Evolutionary conservation across 371 early-diverging fungal species (phyloP), one percentile per base, ranked within the genome.

Genomic region (Mortierella sp.): DNA sequence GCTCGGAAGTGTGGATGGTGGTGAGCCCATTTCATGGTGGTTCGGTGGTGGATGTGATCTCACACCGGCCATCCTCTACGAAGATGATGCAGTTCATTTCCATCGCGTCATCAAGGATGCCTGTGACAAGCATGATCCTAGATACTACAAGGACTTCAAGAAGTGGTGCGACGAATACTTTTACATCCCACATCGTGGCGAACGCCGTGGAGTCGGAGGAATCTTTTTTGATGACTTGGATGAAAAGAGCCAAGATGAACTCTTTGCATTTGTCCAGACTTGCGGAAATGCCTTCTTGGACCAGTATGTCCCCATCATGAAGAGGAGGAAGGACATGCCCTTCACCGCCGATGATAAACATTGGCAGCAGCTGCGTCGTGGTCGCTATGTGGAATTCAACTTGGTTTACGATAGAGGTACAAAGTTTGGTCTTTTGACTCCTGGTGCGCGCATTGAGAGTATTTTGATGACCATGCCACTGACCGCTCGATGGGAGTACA

Each of bases 331-430:
- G 84, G 81, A 89, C 61, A 88, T 86, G 88, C 87, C 90, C 10
- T 96, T 87, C 70, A 89, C 90, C 24, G 83, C 86, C 4, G 90
- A 90, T 28, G 88, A 94, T 84, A 93, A 90, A 68, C 77, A 84
- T 18, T 96, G 96, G 96, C 96, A 96, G 84, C 93, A 95, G 69
- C 68, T 96, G 20, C 90, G 96, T 49, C 90, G 96, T 37, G 96
- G 96, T 14, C 91, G 95, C 20, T 96, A 96, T 77, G 95, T 94
- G 11, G 96, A 96, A 83, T 96, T 96, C 84, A 96, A 96, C 72
- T 79, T 96, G 77, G 90, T 96, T 22, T 90, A 94, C 79, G 96
- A 96, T 78, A 90, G 96, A 40, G 96, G 96, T 55, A 96, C 96
- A 39, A 95, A 95, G 78, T 96, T 96, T 86, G 96, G 96, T 6